These are phyloP conservation scores for Fusarium longipes DNA, from an alignment of 2,329 filamentous ascomycete genomes.

Conservation along the genomic window DNA sequence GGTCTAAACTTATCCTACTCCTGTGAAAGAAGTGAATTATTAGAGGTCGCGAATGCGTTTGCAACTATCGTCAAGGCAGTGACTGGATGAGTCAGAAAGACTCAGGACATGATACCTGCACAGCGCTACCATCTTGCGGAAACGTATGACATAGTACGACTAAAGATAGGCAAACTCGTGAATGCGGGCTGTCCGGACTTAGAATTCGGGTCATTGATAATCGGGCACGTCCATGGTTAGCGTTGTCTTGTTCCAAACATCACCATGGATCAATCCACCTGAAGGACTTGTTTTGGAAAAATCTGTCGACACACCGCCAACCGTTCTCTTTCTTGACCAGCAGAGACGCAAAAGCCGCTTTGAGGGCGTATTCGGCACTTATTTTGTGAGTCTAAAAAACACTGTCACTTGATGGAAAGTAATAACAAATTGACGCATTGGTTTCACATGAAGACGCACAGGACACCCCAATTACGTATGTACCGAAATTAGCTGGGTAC, in stretches of 20 bases:
- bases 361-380: slow-evolving; percentile 19
- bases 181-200: slow-evolving; percentile 8
- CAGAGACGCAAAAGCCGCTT: not conserved
- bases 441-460: slow-evolving; percentile 22
- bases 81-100: not conserved
- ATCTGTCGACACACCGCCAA: not conserved
- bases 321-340: not conserved
- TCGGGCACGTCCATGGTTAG: slow-evolving; percentile 24
- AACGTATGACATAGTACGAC: not conserved
- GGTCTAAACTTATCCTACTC: not conserved
- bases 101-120: not conserved
- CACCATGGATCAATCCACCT: slow-evolving; percentile 3
- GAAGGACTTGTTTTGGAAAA: not conserved
- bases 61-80: not conserved
- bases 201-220: not conserved
- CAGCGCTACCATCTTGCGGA: slow-evolving; percentile 2
- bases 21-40: not conserved
- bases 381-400: slow-evolving; percentile 10
- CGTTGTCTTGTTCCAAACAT: slow-evolving; percentile 34
- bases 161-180: not conserved
- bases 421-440: slow-evolving; percentile 26
- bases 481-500: slow-evolving; percentile 37
- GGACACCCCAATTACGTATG: slow-evolving; percentile 28
- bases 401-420: slow-evolving; percentile 6
- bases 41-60: not conserved